phyloP scores from a whole-genome alignment of 805 yeast species.

The Barnettozyma populi region DNA sequence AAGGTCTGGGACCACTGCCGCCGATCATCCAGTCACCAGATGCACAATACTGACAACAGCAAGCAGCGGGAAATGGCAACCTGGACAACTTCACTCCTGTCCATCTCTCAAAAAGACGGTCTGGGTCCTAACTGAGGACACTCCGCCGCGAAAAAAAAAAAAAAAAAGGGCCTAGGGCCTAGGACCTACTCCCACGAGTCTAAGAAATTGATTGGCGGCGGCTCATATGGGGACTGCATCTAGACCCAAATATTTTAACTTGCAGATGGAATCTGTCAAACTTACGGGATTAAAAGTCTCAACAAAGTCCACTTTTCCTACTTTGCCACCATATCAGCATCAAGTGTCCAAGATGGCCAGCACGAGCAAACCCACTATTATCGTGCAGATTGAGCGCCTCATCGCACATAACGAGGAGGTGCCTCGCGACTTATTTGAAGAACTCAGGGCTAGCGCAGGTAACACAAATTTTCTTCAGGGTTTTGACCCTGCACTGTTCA shows the following conservation, averaged over 20 bases:
- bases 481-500: constrained; percentile 11
- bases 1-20: no score
- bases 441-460: constrained; percentile 14
- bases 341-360: constrained; percentile 1
- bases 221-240: background rate
- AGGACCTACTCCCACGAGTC: background rate
- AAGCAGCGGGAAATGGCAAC: background rate
- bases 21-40: no score
- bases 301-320: background rate
- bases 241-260: background rate
- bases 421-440: constrained; percentile 10
- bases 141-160: background rate
- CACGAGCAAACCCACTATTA: constrained; percentile 3
- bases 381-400: constrained; percentile 1
- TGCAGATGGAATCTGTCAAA: background rate
- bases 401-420: background rate
- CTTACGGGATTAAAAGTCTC: background rate
- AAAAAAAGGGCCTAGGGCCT: no score
- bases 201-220: background rate
- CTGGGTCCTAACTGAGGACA: background rate
- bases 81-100: background rate
- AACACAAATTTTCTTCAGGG: constrained; percentile 11
- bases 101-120: background rate
- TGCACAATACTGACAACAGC: no score
- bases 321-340: background rate